Base-by-base conservation (phyloP, 225 moss, liverwort and hornwort genomes). In the Marchantia paleacea region DNA sequence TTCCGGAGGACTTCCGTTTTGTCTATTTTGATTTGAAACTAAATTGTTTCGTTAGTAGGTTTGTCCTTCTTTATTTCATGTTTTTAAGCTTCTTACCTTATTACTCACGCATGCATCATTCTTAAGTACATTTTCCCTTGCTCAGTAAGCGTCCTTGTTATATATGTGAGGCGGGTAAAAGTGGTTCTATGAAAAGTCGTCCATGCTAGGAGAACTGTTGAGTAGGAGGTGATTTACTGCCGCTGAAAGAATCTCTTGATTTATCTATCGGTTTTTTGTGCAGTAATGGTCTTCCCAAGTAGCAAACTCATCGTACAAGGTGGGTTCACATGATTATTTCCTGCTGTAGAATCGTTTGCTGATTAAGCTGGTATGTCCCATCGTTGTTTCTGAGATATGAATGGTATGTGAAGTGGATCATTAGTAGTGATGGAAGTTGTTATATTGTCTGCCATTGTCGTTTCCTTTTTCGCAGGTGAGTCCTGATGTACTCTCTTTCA, bases 381-480 rank as follows among this genome's bases (percentile, higher is more conserved):
- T 52, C 20, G 70, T 71, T 57, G 25, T 55, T 70, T 26, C 51
- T 66, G 54, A 62, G 28, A 54, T 52, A 29, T 6, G 7, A 53
- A 30, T 73, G 63, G 24, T 69, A 51, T 80, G 70, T 71, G 71
- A 80, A 11, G 28, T 73, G 50, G 50, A 61, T 39, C 5, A 39
- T 39, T 55, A 73, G 74, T 15, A 55, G 66, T 77, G 0, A 8
- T 28, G 74, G 68, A 72, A 11, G 30, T 68, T 78, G 47, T 28
- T 30, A 25, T 83, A 51, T 81, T 68, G 47, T 78, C 66, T 61
- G 58, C 62, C 72, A 60, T 29, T 83, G 60, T 65, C 10, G 10
- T 76, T 24, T 81, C 25, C 7, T 60, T 26, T 83, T 50, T 77
- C 83, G 83, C 83, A 86, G 86, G 86, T 86, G 83, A 83, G 86